Conservation (phyloP, 768 basidiomycete species). For the Mycena rebaudengoi region DNA sequence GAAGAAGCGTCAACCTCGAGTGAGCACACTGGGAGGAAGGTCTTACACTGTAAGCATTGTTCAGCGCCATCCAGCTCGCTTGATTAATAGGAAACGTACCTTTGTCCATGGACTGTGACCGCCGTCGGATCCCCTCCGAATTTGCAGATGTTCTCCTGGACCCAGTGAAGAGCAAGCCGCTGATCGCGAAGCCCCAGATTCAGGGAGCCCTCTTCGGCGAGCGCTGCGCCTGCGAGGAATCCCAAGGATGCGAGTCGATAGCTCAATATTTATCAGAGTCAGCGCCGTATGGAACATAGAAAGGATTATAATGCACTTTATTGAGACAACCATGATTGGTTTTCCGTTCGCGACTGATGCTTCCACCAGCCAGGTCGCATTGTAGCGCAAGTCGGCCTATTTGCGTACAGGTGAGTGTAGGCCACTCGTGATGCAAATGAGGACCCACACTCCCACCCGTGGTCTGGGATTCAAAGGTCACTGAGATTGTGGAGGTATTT, state of each 20-base stretch:
- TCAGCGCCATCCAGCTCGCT: too few relatives aligned
- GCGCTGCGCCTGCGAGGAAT: constrained; percentile 33
- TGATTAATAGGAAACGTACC: background rate
- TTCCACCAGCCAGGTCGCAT: constrained; percentile 26
- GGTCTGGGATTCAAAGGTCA: too few relatives aligned
- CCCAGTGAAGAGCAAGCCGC: constrained; percentile 41
- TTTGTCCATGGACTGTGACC: constrained; percentile 2
- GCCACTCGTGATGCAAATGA: background rate
- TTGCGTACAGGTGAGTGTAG: constrained; percentile 27
- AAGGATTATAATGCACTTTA: background rate
- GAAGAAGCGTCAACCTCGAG: background rate
- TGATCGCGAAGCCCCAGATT: constrained; percentile 47
- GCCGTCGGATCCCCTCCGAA: constrained; percentile 34
- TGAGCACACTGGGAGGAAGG: background rate
- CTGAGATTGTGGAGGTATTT: too few relatives aligned
- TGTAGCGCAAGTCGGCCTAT: constrained; percentile 40
- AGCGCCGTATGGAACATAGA: background rate
- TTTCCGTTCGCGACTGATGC: background rate
- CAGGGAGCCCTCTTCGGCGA: constrained; percentile 35
- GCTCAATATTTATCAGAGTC: constrained; percentile 5
- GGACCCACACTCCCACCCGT: constrained; percentile 8
- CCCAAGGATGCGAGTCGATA: constrained; percentile 28
- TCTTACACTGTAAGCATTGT: background rate
- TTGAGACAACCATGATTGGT: constrained; percentile 6
- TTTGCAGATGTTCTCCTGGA: constrained; percentile 38